Base-by-base conservation (phyloP, 78 protist species). In the Trichosphaerium sp. region DNA sequence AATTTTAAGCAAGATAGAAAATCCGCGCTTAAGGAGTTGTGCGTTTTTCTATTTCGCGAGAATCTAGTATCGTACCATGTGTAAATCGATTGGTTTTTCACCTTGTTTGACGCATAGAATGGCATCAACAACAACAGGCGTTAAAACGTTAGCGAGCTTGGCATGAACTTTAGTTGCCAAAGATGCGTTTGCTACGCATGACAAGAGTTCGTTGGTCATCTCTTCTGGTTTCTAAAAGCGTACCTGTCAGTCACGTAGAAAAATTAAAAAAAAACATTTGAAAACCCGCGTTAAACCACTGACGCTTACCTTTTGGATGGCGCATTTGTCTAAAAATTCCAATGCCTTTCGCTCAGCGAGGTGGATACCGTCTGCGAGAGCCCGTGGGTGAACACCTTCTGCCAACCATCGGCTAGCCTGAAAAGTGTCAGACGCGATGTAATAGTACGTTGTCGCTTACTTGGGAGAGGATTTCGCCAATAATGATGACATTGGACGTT, bases 361-460 rank as follows among this genome's bases (percentile, higher is more conserved):
- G n/a, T n/a, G n/a, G n/a, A n/a, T 8, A 41, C 86, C 99, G 26
- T 96, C 99, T 32, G 88, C 40, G 10, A 97, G 0, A n/a, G 88
- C 64, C 37, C 99, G 89, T 29, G 99, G 99, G 79, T 98, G 99
- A 10, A 95, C 68, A 28, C 99, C 99, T 70, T 97, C 99, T 14
- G 73, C 0, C 11, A 96, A 65, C 70, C 60, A 85, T 12, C 91
- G 72, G 96, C 63, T 21, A 21, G 51, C 21, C 51, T 21, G 21
- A 47, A n/a, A 47, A n/a, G 51, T 47, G 32, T n/a, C 21, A 47
- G 51, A 47, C 21, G 21, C 21, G 51, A 21, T n/a, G 21, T n/a
- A 47, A 21, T n/a, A 47, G 21, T 47, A 21, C 21, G 51, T 47
- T 21, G 32, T 21, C 21, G 21, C 51, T 47, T 47, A 47, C 51